Base-by-base conservation (phyloP, 2,329 filamentous ascomycete species). In the Fusarium sp. region DNA sequence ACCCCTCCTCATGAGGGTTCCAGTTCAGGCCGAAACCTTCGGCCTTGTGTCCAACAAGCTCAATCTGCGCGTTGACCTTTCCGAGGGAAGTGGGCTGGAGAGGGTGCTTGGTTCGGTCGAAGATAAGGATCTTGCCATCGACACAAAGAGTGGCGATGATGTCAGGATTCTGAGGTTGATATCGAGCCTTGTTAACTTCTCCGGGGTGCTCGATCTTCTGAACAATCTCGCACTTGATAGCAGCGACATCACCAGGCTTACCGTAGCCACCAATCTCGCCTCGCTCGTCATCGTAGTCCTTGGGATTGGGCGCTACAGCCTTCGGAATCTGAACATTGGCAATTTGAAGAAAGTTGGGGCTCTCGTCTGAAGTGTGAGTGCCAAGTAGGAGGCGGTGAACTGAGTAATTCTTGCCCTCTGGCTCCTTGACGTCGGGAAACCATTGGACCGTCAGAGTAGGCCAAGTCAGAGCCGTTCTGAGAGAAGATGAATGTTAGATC, bases 141-240 rank as follows among this genome's bases (percentile, higher is more conserved):
- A 94, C 90, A 74, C 94, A 95, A 84, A 98, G 92, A 0, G 96
- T 98, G 7, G 96, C 96, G 78, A 99, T 97, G 66, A 99, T 91
- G 79, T 99, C 95, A 10, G 96, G 95, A 80, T 99, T 99, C 82
- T 98, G 96, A 18, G 96, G 96, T 83, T 98, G 95, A 81, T 98
- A 98, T 76, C 96, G 92, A 22, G 96, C 97, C 86, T 98, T 99
- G 88, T 99, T 99, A 81, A 99, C 95, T 83, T 99, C 96, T 73
- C 94, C 94, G 22, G 95, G 95, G 81, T 99, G 96, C 81, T 97
- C 93, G 81, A 99, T 99, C 83, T 94, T 96, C 83, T 99, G 96
- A 58, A 96, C 92, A 79, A 99, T 93, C 74, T 93, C 93, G 86
- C 97, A 98, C 79, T 94, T 95, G 82, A 98, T 92, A 47, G 90